These are phyloP conservation scores for Barnettozyma sucrosica DNA, from an alignment of 805 yeast genomes.

Conservation along the genomic window DNA sequence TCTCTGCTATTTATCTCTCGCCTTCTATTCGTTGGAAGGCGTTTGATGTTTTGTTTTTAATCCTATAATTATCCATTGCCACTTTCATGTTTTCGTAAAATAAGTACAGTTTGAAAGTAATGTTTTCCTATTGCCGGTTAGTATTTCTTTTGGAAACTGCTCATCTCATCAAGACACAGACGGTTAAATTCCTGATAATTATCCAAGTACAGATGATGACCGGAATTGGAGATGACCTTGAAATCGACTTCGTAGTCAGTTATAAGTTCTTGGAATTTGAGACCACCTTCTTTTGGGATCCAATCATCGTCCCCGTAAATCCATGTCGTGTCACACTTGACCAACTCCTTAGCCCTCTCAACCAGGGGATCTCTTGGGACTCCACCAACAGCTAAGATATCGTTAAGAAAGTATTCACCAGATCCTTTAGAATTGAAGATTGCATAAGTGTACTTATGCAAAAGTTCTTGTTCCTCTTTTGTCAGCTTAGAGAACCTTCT, in stretches of 20 bases:
- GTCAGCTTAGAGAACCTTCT: constrained; percentile 66
- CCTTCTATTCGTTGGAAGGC: neutral
- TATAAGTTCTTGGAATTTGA: constrained; percentile 27
- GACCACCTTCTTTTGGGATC: constrained; percentile 46
- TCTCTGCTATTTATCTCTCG: neutral
- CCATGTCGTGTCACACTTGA: constrained; percentile 69
- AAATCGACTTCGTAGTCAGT: constrained; percentile 28
- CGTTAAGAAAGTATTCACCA: constrained; percentile 88
- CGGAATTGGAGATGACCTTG: constrained; percentile 46
- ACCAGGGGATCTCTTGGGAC: constrained; percentile 73
- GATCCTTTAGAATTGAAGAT: constrained; percentile 85
- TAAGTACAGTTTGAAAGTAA: too few relatives aligned
- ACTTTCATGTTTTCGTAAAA: neutral
- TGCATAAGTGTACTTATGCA: constrained; percentile 77
- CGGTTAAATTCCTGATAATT: constrained; percentile 50
- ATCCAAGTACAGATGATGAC: constrained; percentile 79
- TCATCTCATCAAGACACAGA: constrained; percentile 48
- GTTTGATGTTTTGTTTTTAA: neutral
- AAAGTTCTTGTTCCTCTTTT: constrained; percentile 37
- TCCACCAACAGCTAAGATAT: constrained; percentile 86
- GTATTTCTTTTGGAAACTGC: too few relatives aligned
- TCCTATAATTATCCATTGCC: neutral
- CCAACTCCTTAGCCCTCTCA: constrained; percentile 30
- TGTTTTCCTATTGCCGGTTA: too few relatives aligned
- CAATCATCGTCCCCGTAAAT: constrained; percentile 77